These are phyloP conservation scores for Pholiota molesta DNA, from an alignment of 768 basidiomycete species.

Conservation along the genomic window DNA sequence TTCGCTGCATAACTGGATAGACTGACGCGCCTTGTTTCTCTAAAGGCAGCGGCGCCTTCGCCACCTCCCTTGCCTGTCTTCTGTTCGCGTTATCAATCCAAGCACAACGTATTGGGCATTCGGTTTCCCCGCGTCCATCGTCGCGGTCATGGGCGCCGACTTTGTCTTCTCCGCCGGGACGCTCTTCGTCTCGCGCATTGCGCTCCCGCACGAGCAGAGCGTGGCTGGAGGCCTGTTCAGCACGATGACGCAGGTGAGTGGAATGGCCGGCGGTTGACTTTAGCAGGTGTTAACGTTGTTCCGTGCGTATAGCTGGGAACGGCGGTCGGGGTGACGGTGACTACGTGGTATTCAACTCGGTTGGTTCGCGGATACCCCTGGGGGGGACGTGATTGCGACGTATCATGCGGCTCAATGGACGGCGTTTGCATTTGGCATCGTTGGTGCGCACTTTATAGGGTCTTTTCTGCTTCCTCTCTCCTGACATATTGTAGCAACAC, in stretches of 20 bases:
- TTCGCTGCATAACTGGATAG: not conserved
- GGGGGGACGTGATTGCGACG: not conserved
- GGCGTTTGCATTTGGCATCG: conserved; percentile 5
- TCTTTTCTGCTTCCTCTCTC: not conserved
- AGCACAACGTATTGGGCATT: conserved; percentile 70
- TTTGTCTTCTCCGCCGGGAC: conserved; percentile 77
- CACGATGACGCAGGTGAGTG: conserved; percentile 7
- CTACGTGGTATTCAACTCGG: conserved; percentile 1
- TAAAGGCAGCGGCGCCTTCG: conserved; percentile 49
- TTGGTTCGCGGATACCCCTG: not conserved
- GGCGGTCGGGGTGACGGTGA: conserved; percentile 6
- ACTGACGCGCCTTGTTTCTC: not conserved
- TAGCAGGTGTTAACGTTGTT: not conserved
- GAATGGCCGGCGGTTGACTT: not conserved
- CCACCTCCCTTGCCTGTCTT: conserved; percentile 60
- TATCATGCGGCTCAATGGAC: conserved; percentile 10
- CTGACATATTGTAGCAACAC: not conserved
- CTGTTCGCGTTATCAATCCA: conserved; percentile 72
- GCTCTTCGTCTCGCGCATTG: conserved; percentile 73
- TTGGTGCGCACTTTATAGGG: not conserved
- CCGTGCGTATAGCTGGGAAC: conserved; percentile 2
- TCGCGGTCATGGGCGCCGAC: conserved; percentile 78
- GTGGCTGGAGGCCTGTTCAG: conserved; percentile 56
- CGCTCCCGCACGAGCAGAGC: conserved; percentile 71
- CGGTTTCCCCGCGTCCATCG: conserved; percentile 67